Base-by-base conservation (phyloP, 2,329 filamentous ascomycete genomes). In the Thermoascus crustaceus region DNA sequence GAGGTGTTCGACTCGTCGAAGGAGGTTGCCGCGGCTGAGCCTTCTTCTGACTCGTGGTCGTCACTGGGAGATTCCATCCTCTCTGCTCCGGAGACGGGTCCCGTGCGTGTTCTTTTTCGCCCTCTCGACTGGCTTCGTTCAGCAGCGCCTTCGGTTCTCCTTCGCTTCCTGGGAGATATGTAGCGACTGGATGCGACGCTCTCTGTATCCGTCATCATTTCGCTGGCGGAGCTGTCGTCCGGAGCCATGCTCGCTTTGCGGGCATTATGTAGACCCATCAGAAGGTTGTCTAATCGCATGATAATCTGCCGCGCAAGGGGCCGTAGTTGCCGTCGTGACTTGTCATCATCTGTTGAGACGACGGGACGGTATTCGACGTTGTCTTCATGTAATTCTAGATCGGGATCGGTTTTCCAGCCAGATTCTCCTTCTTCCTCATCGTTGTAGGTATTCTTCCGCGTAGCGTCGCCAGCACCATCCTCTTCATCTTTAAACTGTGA, bases 221-320 rank as follows among this genome's bases (percentile, higher is more conserved):
- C 54, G 20, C 46, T 47, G n/a, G 34, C 47, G 38, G 29, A 62
- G 21, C 43, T 42, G 27, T 57, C 47, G 3, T 46, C 42, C 7
- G 43, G 40, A 2, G 39, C 41, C 21, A 46, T 44, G 34, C 72
- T 73, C 2, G 76, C 71, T 27, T 74, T 63, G 23, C 80, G 73
- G 1, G 75, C 70, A 39, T 79, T 75, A 52, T 88, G 85, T 9
- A 96, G 67, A 3, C 79, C 75, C 19, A 70, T 66, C 4, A 94
- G 71, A 1, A 89, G 69, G 4, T 67, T 58, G 47, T 95, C 85
- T 1, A 94, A 54, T 22, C 77, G 75, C 1, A 69, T 61, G 6
- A 94, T 67, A 10, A 88, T 72, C 45, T 85, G 80, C n/a, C 79
- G 71, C 7, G 83, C 71, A 0, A 76, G 71, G 0, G 86, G 85